Conservation (phyloP, 176 grass and related monocot genomes). For the Lolium rigidum region DNA sequence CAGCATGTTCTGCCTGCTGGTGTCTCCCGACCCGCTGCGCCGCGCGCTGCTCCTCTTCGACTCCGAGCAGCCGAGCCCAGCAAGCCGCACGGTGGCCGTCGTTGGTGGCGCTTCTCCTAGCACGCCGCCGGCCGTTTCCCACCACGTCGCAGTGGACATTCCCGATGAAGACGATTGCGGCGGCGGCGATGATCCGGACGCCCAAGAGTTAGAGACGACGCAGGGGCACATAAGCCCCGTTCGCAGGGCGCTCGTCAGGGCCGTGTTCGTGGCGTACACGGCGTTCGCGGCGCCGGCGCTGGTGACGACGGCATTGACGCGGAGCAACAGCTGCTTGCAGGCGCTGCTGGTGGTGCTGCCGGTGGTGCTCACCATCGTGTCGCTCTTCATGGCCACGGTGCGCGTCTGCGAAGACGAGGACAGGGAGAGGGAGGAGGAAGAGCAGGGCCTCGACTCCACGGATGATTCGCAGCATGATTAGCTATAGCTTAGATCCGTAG, state of each 20-base stretch:
- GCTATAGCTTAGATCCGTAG: no score
- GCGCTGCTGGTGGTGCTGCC: background rate
- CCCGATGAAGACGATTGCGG: background rate
- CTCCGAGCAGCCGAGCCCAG: background rate
- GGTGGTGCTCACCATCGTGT: no score
- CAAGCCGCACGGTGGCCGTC: background rate
- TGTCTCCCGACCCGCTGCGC: conserved; percentile 7
- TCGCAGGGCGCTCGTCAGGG: background rate
- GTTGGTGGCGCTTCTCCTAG: background rate
- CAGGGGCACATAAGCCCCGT: background rate
- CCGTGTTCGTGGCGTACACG: background rate
- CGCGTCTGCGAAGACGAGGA: conserved; percentile 11
- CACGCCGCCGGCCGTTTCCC: background rate
- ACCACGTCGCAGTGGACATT: background rate
- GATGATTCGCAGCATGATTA: no score
- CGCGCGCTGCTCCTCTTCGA: background rate
- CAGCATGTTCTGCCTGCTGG: conserved; percentile 13
- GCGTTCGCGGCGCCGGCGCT: background rate
- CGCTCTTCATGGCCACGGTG: conserved; percentile 22
- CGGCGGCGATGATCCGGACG: background rate
- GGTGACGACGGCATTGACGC: background rate
- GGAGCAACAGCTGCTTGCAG: background rate
- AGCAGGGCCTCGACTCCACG: no score
- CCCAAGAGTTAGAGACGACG: background rate
- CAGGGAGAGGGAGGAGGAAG: no score